Conservation (phyloP, 805 yeast species). For the Soucietia sequanensis region DNA sequence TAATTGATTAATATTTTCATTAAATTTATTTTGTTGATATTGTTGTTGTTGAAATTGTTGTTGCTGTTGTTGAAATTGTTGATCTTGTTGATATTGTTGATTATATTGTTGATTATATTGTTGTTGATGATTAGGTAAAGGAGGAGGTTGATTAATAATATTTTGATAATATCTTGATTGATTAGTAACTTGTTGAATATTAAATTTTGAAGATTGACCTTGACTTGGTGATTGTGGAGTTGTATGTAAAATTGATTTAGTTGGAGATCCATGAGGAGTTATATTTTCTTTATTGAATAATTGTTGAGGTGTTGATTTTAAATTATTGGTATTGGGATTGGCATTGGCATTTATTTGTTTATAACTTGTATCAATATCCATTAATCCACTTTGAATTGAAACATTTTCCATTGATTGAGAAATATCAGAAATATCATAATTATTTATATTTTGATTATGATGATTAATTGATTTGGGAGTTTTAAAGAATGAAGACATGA, state of each 20-base stretch:
- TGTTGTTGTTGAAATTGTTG: conserved; percentile 13
- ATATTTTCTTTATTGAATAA: conserved; percentile 34
- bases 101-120: conserved; percentile 9
- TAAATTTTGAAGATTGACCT: conserved; percentile 2
- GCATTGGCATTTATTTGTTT: conserved; percentile 13
- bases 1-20: conserved; percentile 30
- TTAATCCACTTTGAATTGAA: conserved; percentile 33
- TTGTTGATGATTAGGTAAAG: conserved; percentile 7
- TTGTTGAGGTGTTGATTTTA: conserved; percentile 4
- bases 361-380: conserved; percentile 40
- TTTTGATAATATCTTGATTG: conserved; percentile 9
- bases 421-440: conserved; percentile 31
- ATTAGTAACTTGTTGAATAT: conserved; percentile 3
- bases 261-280: conserved; percentile 34
- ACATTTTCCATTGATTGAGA: conserved; percentile 45
- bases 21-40: conserved; percentile 12
- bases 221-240: conserved; percentile 24
- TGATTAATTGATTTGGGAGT: too few species aligned
- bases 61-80: conserved; percentile 6
- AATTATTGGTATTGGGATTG: conserved; percentile 12
- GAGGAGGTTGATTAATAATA: conserved; percentile 9
- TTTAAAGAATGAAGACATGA: too few species aligned
- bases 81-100: too few species aligned
- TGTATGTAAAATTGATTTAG: conserved; percentile 34
- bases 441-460: too few species aligned